Evolutionary conservation across 2,329 filamentous ascomycete genomes (phyloP).

Genomic region (Epichloe gansuensis): DNA sequence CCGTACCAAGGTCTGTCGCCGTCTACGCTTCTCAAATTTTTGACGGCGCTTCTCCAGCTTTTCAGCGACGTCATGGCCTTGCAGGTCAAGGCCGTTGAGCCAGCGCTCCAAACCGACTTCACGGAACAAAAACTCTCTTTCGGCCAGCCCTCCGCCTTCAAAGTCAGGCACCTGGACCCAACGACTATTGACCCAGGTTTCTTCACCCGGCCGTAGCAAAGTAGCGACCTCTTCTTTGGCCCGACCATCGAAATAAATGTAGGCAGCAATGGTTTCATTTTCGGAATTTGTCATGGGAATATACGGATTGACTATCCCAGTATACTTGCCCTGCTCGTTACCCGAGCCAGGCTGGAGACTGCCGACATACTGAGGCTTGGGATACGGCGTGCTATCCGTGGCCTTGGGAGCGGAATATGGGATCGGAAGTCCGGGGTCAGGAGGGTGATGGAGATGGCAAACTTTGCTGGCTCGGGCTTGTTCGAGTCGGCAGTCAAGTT

Average conservation of each 20-base stretch:
- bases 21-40: slow-evolving; percentile 60
- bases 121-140: slow-evolving; percentile 92
- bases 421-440: slow-evolving; percentile 76
- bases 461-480: slow-evolving; percentile 85
- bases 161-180: slow-evolving; percentile 91
- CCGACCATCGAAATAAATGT: slow-evolving; percentile 96
- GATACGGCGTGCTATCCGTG: slow-evolving; percentile 62
- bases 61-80: slow-evolving; percentile 81
- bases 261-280: slow-evolving; percentile 95
- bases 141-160: slow-evolving; percentile 86
- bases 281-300: slow-evolving; percentile 83
- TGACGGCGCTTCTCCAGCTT: slow-evolving; percentile 80
- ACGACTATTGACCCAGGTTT: slow-evolving; percentile 97
- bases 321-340: slow-evolving; percentile 33
- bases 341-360: slow-evolving; percentile 44
- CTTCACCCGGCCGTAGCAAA: slow-evolving; percentile 78
- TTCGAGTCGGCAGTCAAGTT: slow-evolving; percentile 51
- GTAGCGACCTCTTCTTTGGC: slow-evolving; percentile 96
- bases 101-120: slow-evolving; percentile 93
- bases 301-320: slow-evolving; percentile 64
- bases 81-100: slow-evolving; percentile 91
- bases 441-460: slow-evolving; percentile 95
- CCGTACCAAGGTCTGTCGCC: slow-evolving; percentile 43
- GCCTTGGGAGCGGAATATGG: slow-evolving; percentile 86
- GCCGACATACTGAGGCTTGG: slow-evolving; percentile 71